A percentile compares a stretch with the other conserved stretches of the same genome.
Evolutionary conservation across 2,329 filamentous ascomycete species (phyloP).

Genomic region (Pestalotiopsis sp.): DNA sequence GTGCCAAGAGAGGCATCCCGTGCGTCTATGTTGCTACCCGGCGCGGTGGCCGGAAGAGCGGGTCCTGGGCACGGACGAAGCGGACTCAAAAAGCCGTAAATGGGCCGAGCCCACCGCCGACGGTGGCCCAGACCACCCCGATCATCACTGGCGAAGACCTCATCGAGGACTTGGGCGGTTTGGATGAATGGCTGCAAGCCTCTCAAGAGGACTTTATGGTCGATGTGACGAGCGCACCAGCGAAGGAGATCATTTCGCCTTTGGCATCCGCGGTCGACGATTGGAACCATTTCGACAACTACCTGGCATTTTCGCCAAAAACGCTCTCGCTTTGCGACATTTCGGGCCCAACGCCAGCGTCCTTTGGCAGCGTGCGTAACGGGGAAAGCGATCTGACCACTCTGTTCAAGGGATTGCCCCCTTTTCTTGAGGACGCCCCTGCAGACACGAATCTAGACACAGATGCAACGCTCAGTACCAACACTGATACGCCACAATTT

Average conservation of each 20-base stretch:
- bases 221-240: neutral
- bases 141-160: neutral
- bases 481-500: neutral
- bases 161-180: neutral
- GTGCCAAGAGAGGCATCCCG: conserved; percentile 19
- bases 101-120: neutral
- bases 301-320: neutral
- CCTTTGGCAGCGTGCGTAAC: neutral
- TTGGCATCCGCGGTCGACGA: neutral
- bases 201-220: neutral
- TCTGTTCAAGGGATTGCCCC: neutral
- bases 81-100: neutral
- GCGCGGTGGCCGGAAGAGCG: neutral
- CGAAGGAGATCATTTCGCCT: neutral
- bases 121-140: neutral
- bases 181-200: neutral
- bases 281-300: neutral
- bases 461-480: neutral
- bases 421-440: neutral
- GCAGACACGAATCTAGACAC: neutral
- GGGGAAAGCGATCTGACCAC: neutral
- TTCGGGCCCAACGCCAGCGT: neutral
- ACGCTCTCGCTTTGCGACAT: neutral
- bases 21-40: conserved; percentile 17
- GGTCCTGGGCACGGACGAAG: neutral